A percentile compares a stretch with the other conserved stretches of the same genome.
Conservation (phyloP, 257 asterid genomes). For the Primulina huaijiensis region DNA sequence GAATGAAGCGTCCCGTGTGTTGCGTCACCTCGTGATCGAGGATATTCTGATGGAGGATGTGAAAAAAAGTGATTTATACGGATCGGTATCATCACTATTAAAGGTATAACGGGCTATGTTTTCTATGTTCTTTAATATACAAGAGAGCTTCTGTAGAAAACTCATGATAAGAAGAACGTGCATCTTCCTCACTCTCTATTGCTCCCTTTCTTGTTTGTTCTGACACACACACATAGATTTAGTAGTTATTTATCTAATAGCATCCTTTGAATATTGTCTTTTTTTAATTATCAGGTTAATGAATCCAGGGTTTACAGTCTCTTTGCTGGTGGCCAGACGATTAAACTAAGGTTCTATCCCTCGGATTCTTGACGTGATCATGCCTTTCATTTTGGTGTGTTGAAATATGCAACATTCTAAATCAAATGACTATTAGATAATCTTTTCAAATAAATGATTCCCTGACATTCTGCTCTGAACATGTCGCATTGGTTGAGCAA, state of each 20-base stretch:
- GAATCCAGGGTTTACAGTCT: slow-evolving; percentile 61
- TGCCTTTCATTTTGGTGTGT: slow-evolving; percentile 2
- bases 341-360: slow-evolving; percentile 62
- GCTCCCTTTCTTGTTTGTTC: slow-evolving; percentile 12
- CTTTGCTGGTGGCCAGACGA: slow-evolving; percentile 52
- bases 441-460: slow-evolving; percentile 14
- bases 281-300: slow-evolving; percentile 57
- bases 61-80: slow-evolving; percentile 77
- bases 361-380: slow-evolving; percentile 7
- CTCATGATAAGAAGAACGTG: slow-evolving; percentile 4
- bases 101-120: slow-evolving; percentile 47
- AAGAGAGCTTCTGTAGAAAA: neutral
- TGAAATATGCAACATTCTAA: neutral
- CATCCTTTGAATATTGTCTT: neutral
- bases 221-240: neutral
- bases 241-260: neutral
- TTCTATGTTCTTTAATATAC: slow-evolving; percentile 8
- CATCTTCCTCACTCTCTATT: neutral
- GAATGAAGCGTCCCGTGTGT: slow-evolving; percentile 89
- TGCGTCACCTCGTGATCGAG: slow-evolving; percentile 84
- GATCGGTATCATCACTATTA: slow-evolving; percentile 77
- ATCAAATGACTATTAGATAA: neutral
- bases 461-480: neutral
- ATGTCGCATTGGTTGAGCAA: neutral
- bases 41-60: slow-evolving; percentile 85